These are phyloP conservation scores for Plantago lanceolata DNA, from an alignment of 305 asterid species.

Conservation along the genomic window DNA sequence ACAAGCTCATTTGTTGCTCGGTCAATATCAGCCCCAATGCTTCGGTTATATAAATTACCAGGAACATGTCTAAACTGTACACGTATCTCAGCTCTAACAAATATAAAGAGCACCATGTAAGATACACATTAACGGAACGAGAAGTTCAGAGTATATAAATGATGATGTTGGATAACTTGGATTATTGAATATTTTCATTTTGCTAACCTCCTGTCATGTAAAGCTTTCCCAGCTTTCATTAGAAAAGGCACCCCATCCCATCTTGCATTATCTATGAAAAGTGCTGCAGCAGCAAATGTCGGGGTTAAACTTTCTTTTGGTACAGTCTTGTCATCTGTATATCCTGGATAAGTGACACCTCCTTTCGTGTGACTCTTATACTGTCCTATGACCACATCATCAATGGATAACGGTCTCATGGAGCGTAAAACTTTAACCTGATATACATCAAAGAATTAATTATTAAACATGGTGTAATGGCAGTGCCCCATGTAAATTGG, in stretches of 20 bases:
- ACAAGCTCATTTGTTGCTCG: constrained; percentile 92
- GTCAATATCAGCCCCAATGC: constrained; percentile 71
- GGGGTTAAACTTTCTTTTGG: constrained; percentile 86
- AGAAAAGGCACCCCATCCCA: constrained; percentile 94
- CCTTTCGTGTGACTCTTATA: constrained; percentile 79
- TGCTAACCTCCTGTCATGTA: constrained; percentile 58
- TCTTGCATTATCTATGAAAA: constrained; percentile 79
- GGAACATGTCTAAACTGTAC: constrained; percentile 96
- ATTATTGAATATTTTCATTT: no score
- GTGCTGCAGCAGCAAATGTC: constrained; percentile 94
- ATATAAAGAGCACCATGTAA: no score
- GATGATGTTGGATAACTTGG: background rate
- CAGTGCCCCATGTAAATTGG: no score
- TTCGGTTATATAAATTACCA: constrained; percentile 71
- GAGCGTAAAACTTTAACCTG: constrained; percentile 96
- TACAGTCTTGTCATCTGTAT: constrained; percentile 86
- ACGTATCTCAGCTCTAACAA: constrained; percentile 74
- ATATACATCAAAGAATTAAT: constrained; percentile 3
- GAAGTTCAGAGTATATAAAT: background rate
- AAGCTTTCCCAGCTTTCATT: constrained; percentile 98
- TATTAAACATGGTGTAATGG: no score
- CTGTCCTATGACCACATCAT: constrained; percentile 76
- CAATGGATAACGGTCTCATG: constrained; percentile 58
- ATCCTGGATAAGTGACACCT: constrained; percentile 61
- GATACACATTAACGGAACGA: background rate